These are phyloP conservation scores for Eucalyptus microcorys DNA, from an alignment of 345 rosid species.

Conservation along the genomic window DNA sequence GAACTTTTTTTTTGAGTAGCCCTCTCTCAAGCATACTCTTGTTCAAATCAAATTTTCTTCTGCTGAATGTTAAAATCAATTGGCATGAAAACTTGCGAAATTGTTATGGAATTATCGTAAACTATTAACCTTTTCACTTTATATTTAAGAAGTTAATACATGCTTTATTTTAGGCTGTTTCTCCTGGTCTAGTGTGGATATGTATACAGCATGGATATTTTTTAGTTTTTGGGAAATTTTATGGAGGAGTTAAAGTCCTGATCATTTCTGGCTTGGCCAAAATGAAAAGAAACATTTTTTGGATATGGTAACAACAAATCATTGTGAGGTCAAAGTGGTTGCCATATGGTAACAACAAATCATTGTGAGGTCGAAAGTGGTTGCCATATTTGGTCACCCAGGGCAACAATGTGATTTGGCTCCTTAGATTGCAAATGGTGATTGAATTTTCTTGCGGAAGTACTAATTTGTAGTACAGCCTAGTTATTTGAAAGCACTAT, in stretches of 20 bases:
- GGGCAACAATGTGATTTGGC: neutral
- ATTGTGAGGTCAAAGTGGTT: neutral
- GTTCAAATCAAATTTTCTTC: neutral
- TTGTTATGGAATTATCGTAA: neutral
- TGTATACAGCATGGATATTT: neutral
- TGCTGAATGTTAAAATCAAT: neutral
- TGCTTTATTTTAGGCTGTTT: neutral
- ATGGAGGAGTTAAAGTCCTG: neutral
- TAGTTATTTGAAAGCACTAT: neutral
- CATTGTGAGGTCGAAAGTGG: neutral
- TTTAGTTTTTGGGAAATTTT: neutral
- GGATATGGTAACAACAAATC: neutral
- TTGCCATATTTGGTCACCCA: neutral
- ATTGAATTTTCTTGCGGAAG: neutral
- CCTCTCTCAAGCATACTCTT: neutral
- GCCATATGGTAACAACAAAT: neutral
- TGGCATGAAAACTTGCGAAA: neutral
- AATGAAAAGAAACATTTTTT: neutral
- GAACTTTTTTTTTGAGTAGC: neutral
- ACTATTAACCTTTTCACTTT: neutral
- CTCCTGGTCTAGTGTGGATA: neutral
- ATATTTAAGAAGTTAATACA: neutral
- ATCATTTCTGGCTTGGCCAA: neutral
- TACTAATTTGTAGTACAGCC: neutral
- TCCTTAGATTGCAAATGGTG: neutral